Percentiles rank a stretch among this genome's conserved stretches.
phyloP scores from a whole-genome alignment of 768 basidiomycete genomes.

The Leccinum uliginosum region DNA sequence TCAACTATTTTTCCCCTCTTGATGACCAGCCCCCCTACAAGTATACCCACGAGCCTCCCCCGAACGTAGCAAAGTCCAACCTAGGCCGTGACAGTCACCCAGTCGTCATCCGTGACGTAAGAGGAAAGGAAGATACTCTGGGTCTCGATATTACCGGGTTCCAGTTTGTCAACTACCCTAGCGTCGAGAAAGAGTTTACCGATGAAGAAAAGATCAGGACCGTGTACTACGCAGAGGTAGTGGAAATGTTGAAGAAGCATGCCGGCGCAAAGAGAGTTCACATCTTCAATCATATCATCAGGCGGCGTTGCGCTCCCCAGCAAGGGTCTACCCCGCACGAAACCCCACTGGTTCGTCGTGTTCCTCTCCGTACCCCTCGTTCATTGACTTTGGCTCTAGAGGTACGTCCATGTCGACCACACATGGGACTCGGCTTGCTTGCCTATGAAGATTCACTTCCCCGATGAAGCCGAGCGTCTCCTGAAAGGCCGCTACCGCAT shows the following conservation, averaged over 20 bases:
- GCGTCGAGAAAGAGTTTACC: conserved; percentile 35
- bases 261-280: conserved; percentile 37
- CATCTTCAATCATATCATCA: conserved; percentile 44
- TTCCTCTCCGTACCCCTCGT: conserved; percentile 3
- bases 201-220: conserved; percentile 36
- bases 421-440: background rate
- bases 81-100: conserved; percentile 19
- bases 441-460: background rate
- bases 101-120: conserved; percentile 28
- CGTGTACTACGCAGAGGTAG: conserved; percentile 40
- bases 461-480: background rate
- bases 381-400: conserved; percentile 10
- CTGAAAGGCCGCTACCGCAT: conserved; percentile 36
- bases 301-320: conserved; percentile 19
- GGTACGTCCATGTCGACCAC: background rate
- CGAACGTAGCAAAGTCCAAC: conserved; percentile 28
- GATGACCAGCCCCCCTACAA: conserved; percentile 32
- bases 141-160: conserved; percentile 43
- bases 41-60: conserved; percentile 30
- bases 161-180: conserved; percentile 32
- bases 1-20: conserved; percentile 34
- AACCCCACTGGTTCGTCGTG: conserved; percentile 32
- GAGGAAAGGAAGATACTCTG: conserved; percentile 27
- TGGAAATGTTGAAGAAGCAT: conserved; percentile 37
- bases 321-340: conserved; percentile 7